Evolutionary conservation across 805 yeast species (phyloP), one percentile per base, ranked within the genome.

Genomic region (Blastobotrys mokoenaii): DNA sequence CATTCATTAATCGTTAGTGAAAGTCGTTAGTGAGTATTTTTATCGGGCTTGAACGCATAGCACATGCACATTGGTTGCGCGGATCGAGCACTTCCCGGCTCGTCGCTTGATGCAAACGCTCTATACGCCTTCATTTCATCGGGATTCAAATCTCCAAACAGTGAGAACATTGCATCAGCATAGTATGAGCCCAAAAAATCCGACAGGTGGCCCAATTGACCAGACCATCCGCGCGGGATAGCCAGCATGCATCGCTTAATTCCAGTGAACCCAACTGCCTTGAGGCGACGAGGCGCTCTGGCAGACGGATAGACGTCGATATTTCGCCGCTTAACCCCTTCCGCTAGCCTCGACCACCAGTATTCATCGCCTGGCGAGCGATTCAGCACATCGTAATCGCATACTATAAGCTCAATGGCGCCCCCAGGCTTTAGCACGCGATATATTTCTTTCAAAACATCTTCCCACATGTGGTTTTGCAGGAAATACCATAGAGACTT

Each of bases 371-470:
- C 31, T 8, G 56, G 51, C 14, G 47, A 38, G 14, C 41, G 42
- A 39, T 57, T 55, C 12, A 59, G 35, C 12, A 51, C 18, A 12
- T 43, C 46, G 46, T 49, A 60, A 41, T 60, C 64, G 32, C 52
- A 40, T 10, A 56, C 46, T 15, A 54, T 39, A n/a, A 60, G 39
- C 38, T 60, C 65, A 7, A 61, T 30, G 38, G 51, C 54, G 2
- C 65, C 65, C 8, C 60, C 62, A 2, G 65, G 65, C 43, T 61
- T 61, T 31, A 60, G 52, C 9, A 60, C 53, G 29, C 65, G 46
- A 18, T 16, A 40, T 18, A 61, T 43, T 40, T 60, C 64, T 16
- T 40, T 42, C n/a, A 61, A 37, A 3, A 52, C 52, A 2, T 41
- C 53, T 9, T 45, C 57, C 60, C 61, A 58, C 34, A 59, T 55